Evolutionary conservation across 1,139 yeast species (phyloP), one percentile per base, ranked within the genome.

Genomic region (Diutina ranongensis): DNA sequence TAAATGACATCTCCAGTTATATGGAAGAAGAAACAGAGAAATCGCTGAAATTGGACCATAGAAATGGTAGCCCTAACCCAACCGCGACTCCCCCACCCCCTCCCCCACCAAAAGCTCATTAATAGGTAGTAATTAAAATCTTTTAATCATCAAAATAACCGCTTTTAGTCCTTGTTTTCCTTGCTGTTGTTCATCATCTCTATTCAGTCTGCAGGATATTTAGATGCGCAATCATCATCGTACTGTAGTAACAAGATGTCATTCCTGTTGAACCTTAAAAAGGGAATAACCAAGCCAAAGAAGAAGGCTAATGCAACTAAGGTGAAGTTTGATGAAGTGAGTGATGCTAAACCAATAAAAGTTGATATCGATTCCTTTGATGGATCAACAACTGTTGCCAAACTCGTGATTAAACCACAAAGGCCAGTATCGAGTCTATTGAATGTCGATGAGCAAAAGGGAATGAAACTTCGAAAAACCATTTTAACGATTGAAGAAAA

Each of bases 1-100:
- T 25, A 4, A 7, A 13, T 15, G 42, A 38, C 13, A 22, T 38
- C 10, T 25, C 15, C 13, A 38, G 32, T 25, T 38, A 38, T n/a
- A 38, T 38, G 42, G 42, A 38, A 13, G 42, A 38, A 12, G 42
- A 38, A 10, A 38, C 32, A 13, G 42, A 8, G 10, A 38, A 38
- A 13, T 38, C 42, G 13, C 42, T 20, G 27, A 19, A 35, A n/a
- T 21, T 35, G 9, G 40, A 35, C 10, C 28, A n/a, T n/a, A n/a
- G 28, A 10, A 25, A 25, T 25, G 10, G 10, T 25, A 10, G 28
- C 28, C 28, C 10, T 25, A 10, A 25, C 28, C 9, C 5, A 25
- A 25, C 10, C 5, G 10, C 10, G 28, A 25, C 28, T 7, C 9
- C 28, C 5, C 28, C 28, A 25, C 28, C 28, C 28, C 28, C 28